Base-by-base conservation (phyloP, 208 protist species). In the Trypanosomatidae sp. region DNA sequence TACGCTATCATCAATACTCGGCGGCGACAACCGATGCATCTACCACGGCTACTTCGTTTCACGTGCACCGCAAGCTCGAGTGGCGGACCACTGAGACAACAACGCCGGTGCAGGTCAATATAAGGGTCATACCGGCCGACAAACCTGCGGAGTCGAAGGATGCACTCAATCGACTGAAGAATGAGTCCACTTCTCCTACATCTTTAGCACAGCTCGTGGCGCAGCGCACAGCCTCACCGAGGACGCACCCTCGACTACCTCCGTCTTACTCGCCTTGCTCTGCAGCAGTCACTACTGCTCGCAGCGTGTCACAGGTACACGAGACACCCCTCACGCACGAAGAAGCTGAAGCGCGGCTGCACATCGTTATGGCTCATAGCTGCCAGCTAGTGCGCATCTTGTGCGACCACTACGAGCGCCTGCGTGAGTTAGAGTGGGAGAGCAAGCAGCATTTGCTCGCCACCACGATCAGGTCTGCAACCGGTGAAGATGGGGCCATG, bases 321-420 rank as follows among this genome's bases (percentile, higher is more conserved):
- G 22, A 46, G 25, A 41, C 64, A 33, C 25, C 44, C 44, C 64
- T 68, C 44, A 3, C 28, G 25, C 28, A 53, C 41, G 46, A 68
- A 53, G 64, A 68, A 36, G 44, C 44, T 25, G 64, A 68, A n/a
- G 64, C 44, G 3, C 64, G 64, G 46, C 41, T 68, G n/a, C 44
- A n/a, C 28, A 68, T 68, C 64, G 46, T 53, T 46, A 47, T 53
- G 44, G 28, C 39, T 43, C 44, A 53, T 6, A 19, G 17, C 64
- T 53, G 17, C 12, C 44, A 50, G n/a, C 28, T 49, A 43, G 4
- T 68, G 12, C 0, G 43, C 46, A 53, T 68, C 64, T 50, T 68
- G 41, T 46, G 25, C 3, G 44, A 50, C 25, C 44, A 68, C 64
- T 68, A 68, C 64, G 19, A 47, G 1, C 28, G 25, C 4, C 64